Base-by-base conservation (phyloP, 1,284 basidiomycete genomes). In the Pterula multifida region DNA sequence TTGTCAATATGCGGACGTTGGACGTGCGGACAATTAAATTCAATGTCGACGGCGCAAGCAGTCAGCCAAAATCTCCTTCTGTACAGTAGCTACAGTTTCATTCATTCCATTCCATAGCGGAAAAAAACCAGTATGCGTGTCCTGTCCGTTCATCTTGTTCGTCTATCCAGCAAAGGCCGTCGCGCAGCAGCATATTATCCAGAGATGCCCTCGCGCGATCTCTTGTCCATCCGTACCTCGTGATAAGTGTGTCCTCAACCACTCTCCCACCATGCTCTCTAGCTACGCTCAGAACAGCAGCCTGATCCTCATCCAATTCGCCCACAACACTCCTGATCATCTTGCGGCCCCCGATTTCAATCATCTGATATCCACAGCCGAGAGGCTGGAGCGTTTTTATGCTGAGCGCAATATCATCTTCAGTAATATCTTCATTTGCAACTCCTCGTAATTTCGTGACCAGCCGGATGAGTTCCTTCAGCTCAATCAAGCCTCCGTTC, bases 151-250 rank as follows among this genome's bases (percentile, higher is more conserved):
- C 77, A 53, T 85, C 86, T 64, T 93, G 90, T 36, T 88, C 83
- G 61, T 98, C 95, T 26, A 98, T 63, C 95, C 95, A 99, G 50
- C 91, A 92, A 39, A 96, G 70, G 0, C 93, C 95, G 57, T 98
- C 93, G 26, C 85, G 72, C 57, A 92, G 72, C 12, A 92, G 73
- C 79, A 95, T 93, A 57, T 94, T 92, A 55, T 92, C 85, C 58
- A 98, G 64, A 1, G 86, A 91, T 3, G 81, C 76, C 35, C 74
- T 71, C 0, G 90, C 85, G 24, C 94, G 72, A 17, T 88, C 84
- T 35, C 72, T 63, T 0, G 78, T 77, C 95, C 95, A 98, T 2
- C 80, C 81, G n/a, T 77, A 77, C 45, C 70, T 63, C 24, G 64
- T 63, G 26, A 81, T 71, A 17, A 91, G 65, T 26, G 70, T 61